Evolutionary conservation across 1,139 yeast species (phyloP).

Genomic region (Lodderomyces metapsilosis): DNA sequence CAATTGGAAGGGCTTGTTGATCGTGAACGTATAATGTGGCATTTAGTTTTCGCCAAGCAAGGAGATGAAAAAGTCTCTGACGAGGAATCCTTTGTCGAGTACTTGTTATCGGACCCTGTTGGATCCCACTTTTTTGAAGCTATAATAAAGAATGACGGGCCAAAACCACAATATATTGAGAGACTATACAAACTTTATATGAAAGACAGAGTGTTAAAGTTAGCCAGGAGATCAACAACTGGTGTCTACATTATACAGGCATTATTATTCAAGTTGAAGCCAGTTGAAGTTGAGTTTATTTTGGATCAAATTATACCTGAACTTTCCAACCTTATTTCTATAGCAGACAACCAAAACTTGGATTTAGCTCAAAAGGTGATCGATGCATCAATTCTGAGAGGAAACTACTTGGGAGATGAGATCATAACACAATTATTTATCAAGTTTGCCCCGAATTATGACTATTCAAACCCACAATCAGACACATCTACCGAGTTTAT

Average conservation of each 20-base stretch:
- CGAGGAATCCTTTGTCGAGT: conserved; percentile 83
- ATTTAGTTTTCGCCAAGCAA: conserved; percentile 44
- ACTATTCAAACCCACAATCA: conserved; percentile 34
- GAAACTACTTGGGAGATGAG: conserved; percentile 63
- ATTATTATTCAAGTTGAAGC: conserved; percentile 58
- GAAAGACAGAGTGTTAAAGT: conserved; percentile 66
- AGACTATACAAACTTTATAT: conserved; percentile 72
- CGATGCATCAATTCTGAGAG: conserved; percentile 62
- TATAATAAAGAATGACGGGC: conserved; percentile 57
- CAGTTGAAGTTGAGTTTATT: conserved; percentile 58
- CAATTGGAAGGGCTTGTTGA: conserved; percentile 82
- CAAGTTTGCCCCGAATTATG: conserved; percentile 56
- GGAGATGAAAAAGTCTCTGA: conserved; percentile 52
- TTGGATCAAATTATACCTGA: conserved; percentile 71
- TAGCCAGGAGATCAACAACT: conserved; percentile 75
- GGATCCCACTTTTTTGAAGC: conserved; percentile 90
- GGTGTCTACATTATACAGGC: conserved; percentile 84
- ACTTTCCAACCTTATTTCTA: conserved; percentile 56
- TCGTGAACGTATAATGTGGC: conserved; percentile 68
- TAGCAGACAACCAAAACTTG: conserved; percentile 53
- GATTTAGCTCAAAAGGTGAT: conserved; percentile 69
- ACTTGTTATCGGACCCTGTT: conserved; percentile 78
- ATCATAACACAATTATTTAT: conserved; percentile 58
- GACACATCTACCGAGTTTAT: conserved; percentile 40
- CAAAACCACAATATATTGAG: conserved; percentile 66